These are phyloP conservation scores for Aspergillus sclerotioniger DNA, from an alignment of 495 filamentous ascomycete species.

Conservation along the genomic window DNA sequence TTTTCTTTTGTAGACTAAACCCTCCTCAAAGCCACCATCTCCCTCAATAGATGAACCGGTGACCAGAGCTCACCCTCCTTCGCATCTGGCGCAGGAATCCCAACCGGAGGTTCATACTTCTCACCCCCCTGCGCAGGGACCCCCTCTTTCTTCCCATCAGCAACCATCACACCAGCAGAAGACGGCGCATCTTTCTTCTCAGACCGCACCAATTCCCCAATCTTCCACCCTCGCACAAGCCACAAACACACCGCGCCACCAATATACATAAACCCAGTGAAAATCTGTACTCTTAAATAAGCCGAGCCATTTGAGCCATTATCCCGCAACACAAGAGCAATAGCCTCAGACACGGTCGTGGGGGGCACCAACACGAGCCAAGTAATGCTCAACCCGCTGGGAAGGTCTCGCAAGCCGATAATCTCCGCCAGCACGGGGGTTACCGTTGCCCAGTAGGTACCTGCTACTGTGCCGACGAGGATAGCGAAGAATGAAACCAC, in stretches of 20 bases:
- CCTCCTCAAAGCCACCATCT: constrained; percentile 36
- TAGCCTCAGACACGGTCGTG: constrained; percentile 71
- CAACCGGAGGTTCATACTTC: not conserved
- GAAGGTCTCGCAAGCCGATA: constrained; percentile 68
- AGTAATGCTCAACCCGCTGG: constrained; percentile 68
- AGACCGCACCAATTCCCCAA: constrained; percentile 50
- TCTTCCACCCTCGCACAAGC: constrained; percentile 55
- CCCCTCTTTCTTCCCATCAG: not conserved
- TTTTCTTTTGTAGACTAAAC: constrained; percentile 24
- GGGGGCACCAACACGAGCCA: constrained; percentile 75
- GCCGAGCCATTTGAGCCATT: constrained; percentile 34
- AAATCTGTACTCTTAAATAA: constrained; percentile 65
- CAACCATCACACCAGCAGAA: not conserved
- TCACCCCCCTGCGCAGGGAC: not conserved
- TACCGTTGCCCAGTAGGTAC: constrained; percentile 69
- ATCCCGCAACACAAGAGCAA: constrained; percentile 64
- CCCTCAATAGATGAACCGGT: constrained; percentile 24
- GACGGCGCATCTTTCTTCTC: constrained; percentile 19
- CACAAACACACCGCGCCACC: constrained; percentile 52
- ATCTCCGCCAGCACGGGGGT: constrained; percentile 76
- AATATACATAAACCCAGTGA: constrained; percentile 65
- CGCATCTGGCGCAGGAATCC: not conserved
- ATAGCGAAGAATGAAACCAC: constrained; percentile 70
- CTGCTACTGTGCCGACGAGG: constrained; percentile 66
- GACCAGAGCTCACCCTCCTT: constrained; percentile 24